Percentiles rank a stretch among this genome's conserved stretches.
Conservation (phyloP, 1,139 yeast genomes). For the Meyerozyma guilliermondii region DNA sequence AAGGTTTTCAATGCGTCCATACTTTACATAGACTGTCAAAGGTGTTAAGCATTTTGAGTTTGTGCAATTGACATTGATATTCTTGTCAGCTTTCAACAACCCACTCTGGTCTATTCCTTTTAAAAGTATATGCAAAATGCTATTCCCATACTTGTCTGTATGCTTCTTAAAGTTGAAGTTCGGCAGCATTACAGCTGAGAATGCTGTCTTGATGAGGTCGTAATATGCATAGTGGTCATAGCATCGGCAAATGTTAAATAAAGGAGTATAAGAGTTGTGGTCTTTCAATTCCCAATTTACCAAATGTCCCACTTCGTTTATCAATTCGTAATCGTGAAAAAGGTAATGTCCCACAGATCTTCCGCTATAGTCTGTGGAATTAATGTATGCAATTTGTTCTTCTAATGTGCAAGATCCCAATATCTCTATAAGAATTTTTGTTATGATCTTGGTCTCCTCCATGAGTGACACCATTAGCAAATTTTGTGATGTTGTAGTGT, state of each 20-base stretch:
- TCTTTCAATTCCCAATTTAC: conserved; percentile 75
- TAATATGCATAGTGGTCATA: conserved; percentile 73
- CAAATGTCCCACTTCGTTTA: conserved; percentile 50
- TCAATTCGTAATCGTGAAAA: conserved; percentile 51
- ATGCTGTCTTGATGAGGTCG: conserved; percentile 42
- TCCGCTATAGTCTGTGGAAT: conserved; percentile 43
- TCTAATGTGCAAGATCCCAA: conserved; percentile 33
- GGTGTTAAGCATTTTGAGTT: conserved; percentile 66
- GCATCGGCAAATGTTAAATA: conserved; percentile 70
- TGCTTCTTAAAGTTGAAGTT: conserved; percentile 52
- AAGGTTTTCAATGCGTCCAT: conserved; percentile 60
- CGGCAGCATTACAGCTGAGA: conserved; percentile 35
- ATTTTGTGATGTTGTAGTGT: conserved; percentile 44
- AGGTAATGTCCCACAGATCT: conserved; percentile 74
- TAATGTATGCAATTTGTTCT: conserved; percentile 49
- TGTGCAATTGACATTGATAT: conserved; percentile 53
- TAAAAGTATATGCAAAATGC: conserved; percentile 66
- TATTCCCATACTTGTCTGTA: conserved; percentile 67
- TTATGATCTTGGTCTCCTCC: conserved; percentile 45
- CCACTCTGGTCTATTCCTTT: conserved; percentile 36
- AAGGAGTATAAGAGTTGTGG: conserved; percentile 68
- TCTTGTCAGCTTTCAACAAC: conserved; percentile 24
- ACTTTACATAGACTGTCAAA: conserved; percentile 64
- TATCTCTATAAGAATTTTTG: conserved; percentile 45
- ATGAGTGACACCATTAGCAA: conserved; percentile 59